phyloP scores from a whole-genome alignment of 768 basidiomycete genomes.

The Xerocomus brunneocitrinus region DNA sequence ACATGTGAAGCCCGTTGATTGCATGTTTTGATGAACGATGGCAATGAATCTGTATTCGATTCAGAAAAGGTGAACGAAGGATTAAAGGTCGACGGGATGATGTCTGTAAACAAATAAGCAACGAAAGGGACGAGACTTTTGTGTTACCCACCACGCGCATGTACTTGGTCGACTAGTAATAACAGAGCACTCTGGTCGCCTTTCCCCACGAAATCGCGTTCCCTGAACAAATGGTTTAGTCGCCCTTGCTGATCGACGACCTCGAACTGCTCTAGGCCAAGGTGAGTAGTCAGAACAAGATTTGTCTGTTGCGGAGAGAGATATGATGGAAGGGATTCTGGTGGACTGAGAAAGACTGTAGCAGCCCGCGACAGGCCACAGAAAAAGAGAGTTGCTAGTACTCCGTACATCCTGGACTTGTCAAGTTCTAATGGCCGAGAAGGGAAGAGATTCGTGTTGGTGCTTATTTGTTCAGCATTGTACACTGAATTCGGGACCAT shows the following conservation, averaged over 20 bases:
- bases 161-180: constrained; percentile 51
- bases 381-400: constrained; percentile 26
- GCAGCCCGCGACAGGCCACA: constrained; percentile 45
- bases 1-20: constrained; percentile 52
- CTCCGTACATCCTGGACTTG: constrained; percentile 14
- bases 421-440: neutral
- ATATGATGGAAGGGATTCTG: constrained; percentile 32
- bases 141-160: constrained; percentile 47
- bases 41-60: constrained; percentile 33
- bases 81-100: constrained; percentile 49
- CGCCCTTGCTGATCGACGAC: constrained; percentile 35
- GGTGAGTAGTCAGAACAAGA: constrained; percentile 59
- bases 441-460: constrained; percentile 9
- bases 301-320: constrained; percentile 53
- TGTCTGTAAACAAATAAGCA: constrained; percentile 35
- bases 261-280: constrained; percentile 68
- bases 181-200: constrained; percentile 49
- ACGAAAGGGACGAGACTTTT: neutral
- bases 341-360: constrained; percentile 57
- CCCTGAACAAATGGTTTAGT: constrained; percentile 21
- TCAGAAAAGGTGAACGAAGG: constrained; percentile 44
- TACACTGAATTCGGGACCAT: neutral
- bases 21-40: constrained; percentile 54
- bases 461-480: constrained; percentile 11
- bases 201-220: constrained; percentile 53